Percentiles rank a stretch among this genome's conserved stretches.
Conservation (phyloP, 179 eudicot genomes). For the Nepenthes alata region DNA sequence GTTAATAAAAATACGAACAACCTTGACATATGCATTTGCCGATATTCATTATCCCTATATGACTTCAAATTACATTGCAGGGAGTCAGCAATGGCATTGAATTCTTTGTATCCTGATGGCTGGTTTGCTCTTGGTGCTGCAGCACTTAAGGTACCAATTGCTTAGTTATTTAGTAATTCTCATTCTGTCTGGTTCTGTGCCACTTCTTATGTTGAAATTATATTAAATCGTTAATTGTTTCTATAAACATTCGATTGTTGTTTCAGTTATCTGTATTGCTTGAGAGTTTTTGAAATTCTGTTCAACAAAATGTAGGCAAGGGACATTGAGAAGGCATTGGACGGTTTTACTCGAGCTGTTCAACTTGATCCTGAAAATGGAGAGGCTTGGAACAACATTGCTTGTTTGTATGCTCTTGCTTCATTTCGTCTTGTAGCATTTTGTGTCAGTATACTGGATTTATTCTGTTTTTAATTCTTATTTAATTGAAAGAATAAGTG, state of each 20-base stretch:
- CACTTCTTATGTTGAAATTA: no score
- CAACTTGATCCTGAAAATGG: conserved; percentile 96
- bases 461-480: background rate
- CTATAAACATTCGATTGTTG: background rate
- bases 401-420: conserved; percentile 60
- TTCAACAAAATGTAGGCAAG: conserved; percentile 40
- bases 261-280: background rate
- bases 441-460: background rate
- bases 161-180: background rate
- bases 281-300: background rate
- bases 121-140: conserved; percentile 99
- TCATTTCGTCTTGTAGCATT: conserved; percentile 2
- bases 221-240: background rate
- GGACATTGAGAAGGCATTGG: conserved; percentile 72
- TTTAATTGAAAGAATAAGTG: background rate
- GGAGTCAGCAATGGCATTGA: conserved; percentile 89
- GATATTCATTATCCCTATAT: background rate
- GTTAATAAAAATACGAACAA: no score
- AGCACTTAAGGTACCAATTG: conserved; percentile 54
- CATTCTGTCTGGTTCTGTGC: background rate
- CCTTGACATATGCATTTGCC: background rate
- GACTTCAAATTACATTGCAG: conserved; percentile 18
- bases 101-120: conserved; percentile 87
- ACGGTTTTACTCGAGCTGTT: conserved; percentile 84
- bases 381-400: conserved; percentile 98